A percentile compares a stretch with the other conserved stretches of the same genome.
Conservation (phyloP, 176 grass and related monocot species). For the Hordeum marinum region DNA sequence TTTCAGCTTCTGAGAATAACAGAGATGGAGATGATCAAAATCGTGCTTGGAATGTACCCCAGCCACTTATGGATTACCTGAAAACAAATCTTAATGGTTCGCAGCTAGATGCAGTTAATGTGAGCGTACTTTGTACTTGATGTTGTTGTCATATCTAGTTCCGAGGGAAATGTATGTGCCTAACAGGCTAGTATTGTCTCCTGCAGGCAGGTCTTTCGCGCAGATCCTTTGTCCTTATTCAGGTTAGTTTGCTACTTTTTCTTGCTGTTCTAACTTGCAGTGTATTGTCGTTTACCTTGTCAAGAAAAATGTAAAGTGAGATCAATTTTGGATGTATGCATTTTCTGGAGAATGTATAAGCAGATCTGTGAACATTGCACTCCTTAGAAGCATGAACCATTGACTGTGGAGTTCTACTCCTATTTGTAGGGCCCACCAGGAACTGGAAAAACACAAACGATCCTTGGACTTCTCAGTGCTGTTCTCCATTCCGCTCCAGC, state of each 20-base stretch:
- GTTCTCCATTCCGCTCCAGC: slow-evolving; percentile 92
- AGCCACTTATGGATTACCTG: slow-evolving; percentile 83
- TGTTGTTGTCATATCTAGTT: background rate
- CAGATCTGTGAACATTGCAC: background rate
- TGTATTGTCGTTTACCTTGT: slow-evolving; percentile 13
- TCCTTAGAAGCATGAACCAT: background rate
- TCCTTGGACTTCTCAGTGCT: slow-evolving; percentile 95
- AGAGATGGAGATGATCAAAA: slow-evolving; percentile 47
- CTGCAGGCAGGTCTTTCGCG: slow-evolving; percentile 90
- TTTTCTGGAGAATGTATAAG: slow-evolving; percentile 17
- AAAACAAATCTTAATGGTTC: slow-evolving; percentile 83
- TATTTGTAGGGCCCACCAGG: slow-evolving; percentile 83
- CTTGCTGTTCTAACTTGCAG: slow-evolving; percentile 12
- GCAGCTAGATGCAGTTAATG: slow-evolving; percentile 88
- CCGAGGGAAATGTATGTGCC: background rate
- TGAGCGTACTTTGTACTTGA: slow-evolving; percentile 35
- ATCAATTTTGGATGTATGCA: slow-evolving; percentile 4
- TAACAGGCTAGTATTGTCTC: slow-evolving; percentile 35
- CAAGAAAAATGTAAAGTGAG: background rate
- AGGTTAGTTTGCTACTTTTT: slow-evolving; percentile 43
- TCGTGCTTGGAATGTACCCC: slow-evolving; percentile 75
- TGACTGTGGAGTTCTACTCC: slow-evolving; percentile 6
- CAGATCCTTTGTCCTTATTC: slow-evolving; percentile 96
- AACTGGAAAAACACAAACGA: slow-evolving; percentile 99
- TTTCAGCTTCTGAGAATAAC: slow-evolving; percentile 65